Evolutionary conservation across 164 flowering plant genomes (phyloP), one percentile per base, ranked within the genome.

Genomic region (Magnolia sinica): DNA sequence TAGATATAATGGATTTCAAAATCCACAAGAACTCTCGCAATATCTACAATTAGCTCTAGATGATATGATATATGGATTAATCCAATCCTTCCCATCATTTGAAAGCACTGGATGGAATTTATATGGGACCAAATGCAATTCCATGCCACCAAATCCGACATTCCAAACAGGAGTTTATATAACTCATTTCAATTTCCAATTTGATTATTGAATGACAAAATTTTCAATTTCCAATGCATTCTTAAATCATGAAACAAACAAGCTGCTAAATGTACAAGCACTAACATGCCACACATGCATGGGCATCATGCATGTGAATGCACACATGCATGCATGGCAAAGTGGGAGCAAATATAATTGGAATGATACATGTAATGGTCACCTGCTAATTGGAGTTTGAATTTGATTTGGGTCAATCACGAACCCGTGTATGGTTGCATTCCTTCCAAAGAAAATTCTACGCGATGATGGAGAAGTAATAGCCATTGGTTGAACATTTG

Each of bases 351-450:
- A 65, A 24, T 29, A 16, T 59, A 8, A 59, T 3, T n/a, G 18
- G 13, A 2, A 50, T 14, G 10, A 19, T 16, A 49, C 1, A 5
- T 27, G 24, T 50, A 13, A 19, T 11, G 4, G 68, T 16, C 37
- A 69, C 16, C 59, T 22, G n/a, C 31, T 31, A 37, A n/a, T 70
- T 31, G 72, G 24, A 55, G 61, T 64, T 29, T 82, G 76, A 72
- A 86, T 77, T 73, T 84, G 86, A 64, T 50, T 74, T 74, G 89
- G 89, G 79, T 89, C 88, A 64, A 88, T 81, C 50, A 92, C 93
- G 64, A 87, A 76, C 18, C 97, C 98, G 45, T 75, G 82, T 78
- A 81, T 76, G 7, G 80, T 74, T 70, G 81, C 82, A 64, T 51
- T 64, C 51, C 80, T 76, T 20, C 85, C 83, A 0, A 81, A 78